Conservation (phyloP, 1,139 yeast genomes). For the Lodderomyces margitis region DNA sequence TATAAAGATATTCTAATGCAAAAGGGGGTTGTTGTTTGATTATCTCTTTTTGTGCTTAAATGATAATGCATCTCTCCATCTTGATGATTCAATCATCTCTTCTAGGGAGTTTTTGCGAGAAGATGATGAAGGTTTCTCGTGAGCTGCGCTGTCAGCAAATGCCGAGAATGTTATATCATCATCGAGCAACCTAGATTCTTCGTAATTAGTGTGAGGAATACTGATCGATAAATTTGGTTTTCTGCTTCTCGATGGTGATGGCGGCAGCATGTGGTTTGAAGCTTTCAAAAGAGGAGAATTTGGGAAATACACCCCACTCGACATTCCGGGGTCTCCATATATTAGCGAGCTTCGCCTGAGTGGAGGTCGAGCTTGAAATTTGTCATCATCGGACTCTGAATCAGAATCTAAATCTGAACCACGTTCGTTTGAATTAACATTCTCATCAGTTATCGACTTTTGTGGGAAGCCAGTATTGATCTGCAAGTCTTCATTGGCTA, state of each 20-base stretch:
- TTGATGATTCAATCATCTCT: constrained; percentile 11
- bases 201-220: constrained; percentile 6
- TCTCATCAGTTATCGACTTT: constrained; percentile 11
- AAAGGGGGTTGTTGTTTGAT: constrained; percentile 1
- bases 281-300: constrained; percentile 11
- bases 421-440: constrained; percentile 2
- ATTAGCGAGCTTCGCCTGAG: constrained; percentile 7
- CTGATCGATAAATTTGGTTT: constrained; percentile 11
- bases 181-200: constrained; percentile 1
- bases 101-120: constrained; percentile 6
- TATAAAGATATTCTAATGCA: too few species aligned
- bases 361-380: constrained; percentile 5
- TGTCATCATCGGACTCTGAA: constrained; percentile 10
- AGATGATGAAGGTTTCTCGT: neutral
- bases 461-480: constrained; percentile 12
- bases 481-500: constrained; percentile 20
- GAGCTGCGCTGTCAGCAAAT: constrained; percentile 3
- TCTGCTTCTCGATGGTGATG: constrained; percentile 1
- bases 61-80: constrained; percentile 13
- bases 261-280: constrained; percentile 3
- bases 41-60: constrained; percentile 5
- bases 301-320: constrained; percentile 14
- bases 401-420: constrained; percentile 9
- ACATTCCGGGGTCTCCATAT: constrained; percentile 8
- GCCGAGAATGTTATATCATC: constrained; percentile 9